Base-by-base conservation (phyloP, 495 filamentous ascomycete genomes). In the Staphylotrichum longicolle region DNA sequence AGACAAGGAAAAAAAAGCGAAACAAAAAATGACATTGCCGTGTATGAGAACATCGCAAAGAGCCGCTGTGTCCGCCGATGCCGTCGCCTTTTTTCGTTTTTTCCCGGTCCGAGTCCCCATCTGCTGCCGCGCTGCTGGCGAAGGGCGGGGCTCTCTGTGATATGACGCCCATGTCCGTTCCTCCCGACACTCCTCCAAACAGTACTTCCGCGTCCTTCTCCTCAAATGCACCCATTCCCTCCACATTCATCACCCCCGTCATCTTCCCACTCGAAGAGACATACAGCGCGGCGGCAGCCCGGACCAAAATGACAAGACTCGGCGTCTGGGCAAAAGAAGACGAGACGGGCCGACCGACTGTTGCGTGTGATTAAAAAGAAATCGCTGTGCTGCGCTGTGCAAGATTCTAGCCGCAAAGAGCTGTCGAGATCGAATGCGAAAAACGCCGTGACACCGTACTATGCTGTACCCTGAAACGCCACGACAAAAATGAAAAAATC, bases 371-470 rank as follows among this genome's bases (percentile, higher is more conserved):
- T 63, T 63, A 60, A 63, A 50, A 56, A 27, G 20, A 27, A 52
- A 15, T 63, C 57, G 60, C 63, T 58, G 58, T 65, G 63, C 54
- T 67, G 63, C 60, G 60, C 62, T 68, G 61, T 70, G 66, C 67
- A 62, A 63, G 45, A 72, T 63, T 69, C 67, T 70, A 64, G 69
- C 69, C 60, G 60, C 62, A 66, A 62, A 63, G 60, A 55, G 65
- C 57, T 58, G 67, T 61, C 60, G 35, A 69, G 50, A 62, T 49
- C 32, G 54, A 70, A 57, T 42, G 39, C 39, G 35, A 53, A 69
- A 71, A 80, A 81, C 78, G 77, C 78, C 78, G 59, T 68, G 74
- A 79, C 77, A 79, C 79, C 78, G 65, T 75, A 78, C 76, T 75
- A 81, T 81, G 78, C 78, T 79, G 69, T 61, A 27, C 39, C 61